A percentile compares a stretch with the other conserved stretches of the same genome.
These are phyloP conservation scores for Trifolium fragiferum DNA, from an alignment of 306 rosid species.

Conservation along the genomic window DNA sequence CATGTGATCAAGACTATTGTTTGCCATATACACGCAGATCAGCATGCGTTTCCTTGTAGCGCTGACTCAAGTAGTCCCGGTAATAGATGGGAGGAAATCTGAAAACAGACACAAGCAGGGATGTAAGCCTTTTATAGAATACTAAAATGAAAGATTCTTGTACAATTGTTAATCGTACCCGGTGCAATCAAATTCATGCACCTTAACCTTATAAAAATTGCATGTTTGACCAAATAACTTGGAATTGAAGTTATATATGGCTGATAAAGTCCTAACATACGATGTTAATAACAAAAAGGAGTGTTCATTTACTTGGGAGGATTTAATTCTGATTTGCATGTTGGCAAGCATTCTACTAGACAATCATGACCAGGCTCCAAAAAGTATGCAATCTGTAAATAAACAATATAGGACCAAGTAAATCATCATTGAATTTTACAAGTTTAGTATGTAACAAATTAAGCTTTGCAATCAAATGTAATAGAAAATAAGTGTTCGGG, in stretches of 20 bases:
- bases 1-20: conserved; percentile 28
- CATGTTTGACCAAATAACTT: background rate
- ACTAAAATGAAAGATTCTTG: background rate
- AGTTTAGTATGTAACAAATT: background rate
- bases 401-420: background rate
- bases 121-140: background rate
- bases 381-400: conserved; percentile 80
- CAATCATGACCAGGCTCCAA: conserved; percentile 86
- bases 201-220: background rate
- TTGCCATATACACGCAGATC: conserved; percentile 56
- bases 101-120: conserved; percentile 22
- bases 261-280: background rate
- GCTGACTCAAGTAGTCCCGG: conserved; percentile 63
- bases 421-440: background rate
- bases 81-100: conserved; percentile 81
- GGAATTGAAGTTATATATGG: background rate
- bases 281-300: background rate
- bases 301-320: conserved; percentile 79
- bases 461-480: background rate
- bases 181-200: background rate
- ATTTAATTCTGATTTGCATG: conserved; percentile 78
- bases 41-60: conserved; percentile 68
- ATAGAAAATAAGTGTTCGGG: background rate
- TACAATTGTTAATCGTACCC: background rate
- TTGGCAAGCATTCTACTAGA: conserved; percentile 85